A percentile compares a stretch with the other conserved stretches of the same genome.
Conservation (phyloP, 192 early-diverging fungal species). For the Coemansia sp. region DNA sequence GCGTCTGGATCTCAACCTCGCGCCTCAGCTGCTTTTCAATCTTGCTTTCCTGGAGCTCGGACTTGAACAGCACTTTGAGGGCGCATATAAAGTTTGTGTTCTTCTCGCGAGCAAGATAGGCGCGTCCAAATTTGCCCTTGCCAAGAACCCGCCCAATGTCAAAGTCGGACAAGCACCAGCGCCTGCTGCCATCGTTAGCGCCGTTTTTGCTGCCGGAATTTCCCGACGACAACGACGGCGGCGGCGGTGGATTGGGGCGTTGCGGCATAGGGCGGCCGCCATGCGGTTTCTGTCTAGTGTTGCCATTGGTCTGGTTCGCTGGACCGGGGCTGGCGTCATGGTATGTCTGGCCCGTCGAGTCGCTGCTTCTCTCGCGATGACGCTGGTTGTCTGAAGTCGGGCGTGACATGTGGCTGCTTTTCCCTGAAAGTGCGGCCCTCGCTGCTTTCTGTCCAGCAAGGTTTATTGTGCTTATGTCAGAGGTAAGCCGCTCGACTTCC, state of each 20-base stretch:
- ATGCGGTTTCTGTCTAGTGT: background rate
- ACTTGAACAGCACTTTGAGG: conserved; percentile 88
- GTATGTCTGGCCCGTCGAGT: background rate
- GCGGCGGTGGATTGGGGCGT: conserved; percentile 1
- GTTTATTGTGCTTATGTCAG: conserved; percentile 36
- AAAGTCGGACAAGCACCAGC: conserved; percentile 78
- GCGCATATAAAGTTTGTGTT: conserved; percentile 85
- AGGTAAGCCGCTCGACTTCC: conserved; percentile 29
- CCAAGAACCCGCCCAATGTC: conserved; percentile 86
- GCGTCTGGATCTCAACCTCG: conserved; percentile 94
- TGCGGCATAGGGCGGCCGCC: conserved; percentile 1
- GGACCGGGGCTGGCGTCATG: background rate
- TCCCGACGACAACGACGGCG: background rate
- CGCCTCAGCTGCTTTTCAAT: conserved; percentile 89
- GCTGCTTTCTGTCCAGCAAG: conserved; percentile 13
- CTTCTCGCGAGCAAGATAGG: conserved; percentile 90
- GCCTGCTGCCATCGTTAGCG: conserved; percentile 4
- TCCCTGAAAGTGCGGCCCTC: background rate
- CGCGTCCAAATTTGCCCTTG: conserved; percentile 95
- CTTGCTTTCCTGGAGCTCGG: conserved; percentile 69
- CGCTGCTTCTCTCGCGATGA: conserved; percentile 4
- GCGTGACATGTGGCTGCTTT: conserved; percentile 4
- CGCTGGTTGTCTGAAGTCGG: conserved; percentile 12
- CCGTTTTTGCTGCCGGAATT: background rate
- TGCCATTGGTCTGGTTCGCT: conserved; percentile 1